Conservation (phyloP, 345 rosid species). For the Balakata baccata region DNA sequence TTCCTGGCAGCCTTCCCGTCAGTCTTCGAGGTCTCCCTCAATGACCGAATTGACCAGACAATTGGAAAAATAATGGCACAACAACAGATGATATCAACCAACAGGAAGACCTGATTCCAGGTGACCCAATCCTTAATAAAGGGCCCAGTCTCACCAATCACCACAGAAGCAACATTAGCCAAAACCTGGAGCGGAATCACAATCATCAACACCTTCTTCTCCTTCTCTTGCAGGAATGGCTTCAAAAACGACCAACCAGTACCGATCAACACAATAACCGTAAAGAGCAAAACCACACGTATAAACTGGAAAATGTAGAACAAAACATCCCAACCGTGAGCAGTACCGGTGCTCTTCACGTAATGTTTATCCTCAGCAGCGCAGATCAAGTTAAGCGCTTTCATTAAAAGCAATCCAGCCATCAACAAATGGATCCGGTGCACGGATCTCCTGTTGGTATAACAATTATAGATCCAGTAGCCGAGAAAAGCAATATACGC, state of each 20-base stretch:
- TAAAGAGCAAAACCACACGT: constrained; percentile 78
- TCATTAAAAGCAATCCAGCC: constrained; percentile 70
- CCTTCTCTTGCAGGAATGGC: constrained; percentile 92
- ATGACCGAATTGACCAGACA: constrained; percentile 84
- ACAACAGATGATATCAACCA: constrained; percentile 88
- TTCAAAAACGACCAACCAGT: constrained; percentile 98
- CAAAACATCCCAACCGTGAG: constrained; percentile 94
- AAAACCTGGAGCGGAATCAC: constrained; percentile 94
- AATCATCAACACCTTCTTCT: constrained; percentile 93
- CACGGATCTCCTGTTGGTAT: constrained; percentile 44
- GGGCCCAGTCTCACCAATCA: constrained; percentile 92
- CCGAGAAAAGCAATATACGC: constrained; percentile 55
- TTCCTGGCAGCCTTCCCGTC: constrained; percentile 94
- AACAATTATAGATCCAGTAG: constrained; percentile 61
- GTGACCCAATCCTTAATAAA: constrained; percentile 86
- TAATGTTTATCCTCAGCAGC: constrained; percentile 86
- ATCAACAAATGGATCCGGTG: constrained; percentile 88
- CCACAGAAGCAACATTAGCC: constrained; percentile 83
- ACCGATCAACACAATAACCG: constrained; percentile 88
- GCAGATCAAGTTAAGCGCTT: constrained; percentile 81
- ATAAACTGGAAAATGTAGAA: constrained; percentile 88
- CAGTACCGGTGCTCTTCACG: constrained; percentile 85
- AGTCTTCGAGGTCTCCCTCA: constrained; percentile 85
- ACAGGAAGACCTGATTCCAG: constrained; percentile 88
- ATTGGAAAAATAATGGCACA: constrained; percentile 95